These are phyloP conservation scores for Evernia prunastri DNA, from an alignment of 495 filamentous ascomycete genomes.

Conservation along the genomic window DNA sequence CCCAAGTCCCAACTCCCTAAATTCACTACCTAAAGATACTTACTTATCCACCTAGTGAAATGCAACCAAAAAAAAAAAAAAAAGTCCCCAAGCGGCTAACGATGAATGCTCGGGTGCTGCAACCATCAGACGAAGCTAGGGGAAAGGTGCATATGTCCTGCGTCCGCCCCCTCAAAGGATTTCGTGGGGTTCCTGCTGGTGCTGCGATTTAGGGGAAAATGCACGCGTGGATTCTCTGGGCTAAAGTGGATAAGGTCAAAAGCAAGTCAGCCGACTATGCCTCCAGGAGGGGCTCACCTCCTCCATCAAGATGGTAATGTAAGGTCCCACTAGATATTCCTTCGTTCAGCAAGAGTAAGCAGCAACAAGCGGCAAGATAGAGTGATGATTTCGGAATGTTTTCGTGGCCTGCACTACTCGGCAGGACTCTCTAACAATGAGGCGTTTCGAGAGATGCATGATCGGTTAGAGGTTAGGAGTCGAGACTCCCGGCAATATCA, in stretches of 20 bases:
- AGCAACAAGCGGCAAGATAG: background rate
- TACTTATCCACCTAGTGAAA: background rate
- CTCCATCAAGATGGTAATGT: no score
- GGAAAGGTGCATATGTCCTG: slow-evolving; percentile 18
- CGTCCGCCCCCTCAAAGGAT: slow-evolving; percentile 14
- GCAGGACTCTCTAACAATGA: slow-evolving; percentile 6
- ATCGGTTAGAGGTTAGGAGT: background rate
- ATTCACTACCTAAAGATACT: no score
- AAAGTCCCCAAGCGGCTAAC: slow-evolving; percentile 18
- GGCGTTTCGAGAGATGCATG: slow-evolving; percentile 8
- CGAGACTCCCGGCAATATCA: background rate
- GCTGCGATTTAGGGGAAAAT: background rate
- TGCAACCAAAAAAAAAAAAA: background rate
- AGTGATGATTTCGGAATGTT: slow-evolving; percentile 6
- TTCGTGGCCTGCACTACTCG: slow-evolving; percentile 5
- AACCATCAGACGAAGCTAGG: slow-evolving; percentile 14
- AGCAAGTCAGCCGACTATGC: background rate
- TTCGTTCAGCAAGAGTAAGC: background rate
- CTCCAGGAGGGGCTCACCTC: background rate
- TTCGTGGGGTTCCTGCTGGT: slow-evolving; percentile 2
- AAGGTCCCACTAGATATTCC: background rate
- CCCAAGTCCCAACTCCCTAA: no score
- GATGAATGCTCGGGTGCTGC: slow-evolving; percentile 11
- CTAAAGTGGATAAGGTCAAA: background rate
- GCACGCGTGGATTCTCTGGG: background rate